Conservation (phyloP, 352 stramenopile species). For the Globisporangium yorkense region DNA sequence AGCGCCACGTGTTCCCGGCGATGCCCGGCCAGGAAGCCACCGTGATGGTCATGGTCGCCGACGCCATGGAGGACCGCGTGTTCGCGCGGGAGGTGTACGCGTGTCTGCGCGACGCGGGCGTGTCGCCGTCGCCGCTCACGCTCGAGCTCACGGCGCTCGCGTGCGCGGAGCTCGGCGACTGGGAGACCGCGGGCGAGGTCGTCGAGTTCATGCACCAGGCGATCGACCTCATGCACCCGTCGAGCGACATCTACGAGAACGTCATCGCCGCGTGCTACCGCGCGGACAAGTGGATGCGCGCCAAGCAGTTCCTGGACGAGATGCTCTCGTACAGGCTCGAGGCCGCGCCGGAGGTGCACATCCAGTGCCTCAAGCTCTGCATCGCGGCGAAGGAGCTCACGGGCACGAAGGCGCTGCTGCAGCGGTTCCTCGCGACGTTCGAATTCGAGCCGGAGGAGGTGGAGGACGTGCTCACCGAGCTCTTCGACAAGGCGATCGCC, state of each 20-base stretch:
- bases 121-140: conserved; percentile 61
- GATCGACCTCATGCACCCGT: conserved; percentile 66
- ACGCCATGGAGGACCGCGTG: conserved; percentile 42
- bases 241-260: conserved; percentile 65
- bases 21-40: conserved; percentile 72
- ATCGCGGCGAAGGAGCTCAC: conserved; percentile 45
- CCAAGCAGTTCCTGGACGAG: conserved; percentile 63
- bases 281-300: conserved; percentile 61
- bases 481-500: conserved; percentile 40
- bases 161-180: conserved; percentile 49
- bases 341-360: conserved; percentile 44
- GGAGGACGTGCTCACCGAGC: conserved; percentile 25
- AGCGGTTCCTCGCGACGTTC: conserved; percentile 30
- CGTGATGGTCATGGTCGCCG: conserved; percentile 74
- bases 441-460: conserved; percentile 35
- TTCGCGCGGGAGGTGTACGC: conserved; percentile 63
- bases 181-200: conserved; percentile 47
- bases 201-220: conserved; percentile 66
- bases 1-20: conserved; percentile 46
- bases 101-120: conserved; percentile 40
- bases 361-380: conserved; percentile 45
- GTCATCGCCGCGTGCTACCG: conserved; percentile 45
- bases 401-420: conserved; percentile 37
- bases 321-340: conserved; percentile 47
- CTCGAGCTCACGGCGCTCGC: conserved; percentile 57